Base-by-base conservation (phyloP, 768 basidiomycete genomes). In the Tephrocybe sp. region DNA sequence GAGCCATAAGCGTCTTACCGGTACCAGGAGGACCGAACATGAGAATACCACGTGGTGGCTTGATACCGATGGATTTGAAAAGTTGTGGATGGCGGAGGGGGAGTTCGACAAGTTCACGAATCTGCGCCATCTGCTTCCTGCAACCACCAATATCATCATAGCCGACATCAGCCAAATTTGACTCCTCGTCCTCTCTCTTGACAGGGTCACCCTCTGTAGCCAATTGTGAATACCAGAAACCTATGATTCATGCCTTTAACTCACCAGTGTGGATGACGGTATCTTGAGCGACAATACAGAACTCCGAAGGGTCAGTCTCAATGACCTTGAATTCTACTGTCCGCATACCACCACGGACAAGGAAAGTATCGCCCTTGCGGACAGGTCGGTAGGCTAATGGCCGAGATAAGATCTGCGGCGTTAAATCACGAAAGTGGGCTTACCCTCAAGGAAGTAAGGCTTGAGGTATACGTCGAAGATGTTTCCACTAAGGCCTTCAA, bases 41-140 rank as follows among this genome's bases (percentile, higher is more conserved):
- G 59, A 99, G 86, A 64, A 99, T 95, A 80, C 96, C 96, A 60
- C 96, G 88, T 20, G 96, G 96, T 26, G 97, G 97, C 71, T 98
- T 99, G 83, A 99, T 99, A 84, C 97, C 97, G 67, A 99, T 99
- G 21, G 95, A 95, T 69, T 99, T 99, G 88, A 98, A 99, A 12
- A 99, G 83, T 73, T 98, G 95, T 37, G 97, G 97, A 73, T 99
- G 97, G 52, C 97, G 93, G 37, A 98, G 81, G 26, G 97, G 97
- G 3, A 99, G 80, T 71, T 99, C 97, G 58, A 98, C 97, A 33
- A 99, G 86, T 78, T 98, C 97, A 71, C 97, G 94, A 55, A 99
- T 98, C 69, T 98, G 96, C 3, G 96, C 96, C 89, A 98, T 93
- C 71, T 99, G 97, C 69, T 99, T 99, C 64, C 97, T 85, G 78